phyloP scores from a whole-genome alignment of 1,284 basidiomycete genomes.

The Spongiforma sp. region DNA sequence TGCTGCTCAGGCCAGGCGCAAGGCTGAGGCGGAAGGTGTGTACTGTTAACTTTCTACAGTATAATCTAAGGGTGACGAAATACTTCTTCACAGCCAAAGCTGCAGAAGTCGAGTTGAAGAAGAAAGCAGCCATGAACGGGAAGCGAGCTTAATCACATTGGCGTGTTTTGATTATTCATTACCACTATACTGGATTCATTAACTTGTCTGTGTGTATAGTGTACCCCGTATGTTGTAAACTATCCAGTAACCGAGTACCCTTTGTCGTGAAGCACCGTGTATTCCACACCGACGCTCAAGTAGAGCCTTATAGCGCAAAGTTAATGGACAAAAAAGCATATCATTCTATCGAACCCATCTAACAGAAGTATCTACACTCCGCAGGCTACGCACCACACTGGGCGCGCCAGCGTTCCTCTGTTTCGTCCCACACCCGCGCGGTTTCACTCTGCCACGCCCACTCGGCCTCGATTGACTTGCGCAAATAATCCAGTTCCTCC shows the following conservation, averaged over 20 bases:
- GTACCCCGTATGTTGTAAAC: too few species aligned
- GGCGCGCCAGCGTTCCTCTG: constrained; percentile 16
- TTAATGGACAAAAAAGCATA: too few species aligned
- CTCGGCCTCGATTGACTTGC: constrained; percentile 18
- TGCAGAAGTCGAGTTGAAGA: constrained; percentile 50
- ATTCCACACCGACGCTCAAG: too few species aligned
- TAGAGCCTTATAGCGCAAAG: too few species aligned
- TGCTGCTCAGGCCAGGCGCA: constrained; percentile 81
- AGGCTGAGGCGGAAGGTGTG: constrained; percentile 84
- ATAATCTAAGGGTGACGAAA: too few species aligned
- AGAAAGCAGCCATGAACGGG: constrained; percentile 32
- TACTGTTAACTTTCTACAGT: constrained; percentile 1
- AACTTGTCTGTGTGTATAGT: too few species aligned
- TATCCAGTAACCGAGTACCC: too few species aligned
- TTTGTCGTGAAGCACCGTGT: too few species aligned
- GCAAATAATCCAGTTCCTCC: constrained; percentile 16
- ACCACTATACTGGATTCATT: neutral
- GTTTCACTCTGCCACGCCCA: constrained; percentile 27
- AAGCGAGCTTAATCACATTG: constrained; percentile 31
- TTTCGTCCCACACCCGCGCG: constrained; percentile 15
- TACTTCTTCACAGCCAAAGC: constrained; percentile 53
- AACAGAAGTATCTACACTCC: too few species aligned
- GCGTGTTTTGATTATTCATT: constrained; percentile 4
- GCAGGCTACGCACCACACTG: too few species aligned
- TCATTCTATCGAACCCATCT: too few species aligned